Percentiles rank a stretch among this genome's conserved stretches.
Conservation (phyloP, 2,329 filamentous ascomycete species). For the Trichoderma pleuroti region DNA sequence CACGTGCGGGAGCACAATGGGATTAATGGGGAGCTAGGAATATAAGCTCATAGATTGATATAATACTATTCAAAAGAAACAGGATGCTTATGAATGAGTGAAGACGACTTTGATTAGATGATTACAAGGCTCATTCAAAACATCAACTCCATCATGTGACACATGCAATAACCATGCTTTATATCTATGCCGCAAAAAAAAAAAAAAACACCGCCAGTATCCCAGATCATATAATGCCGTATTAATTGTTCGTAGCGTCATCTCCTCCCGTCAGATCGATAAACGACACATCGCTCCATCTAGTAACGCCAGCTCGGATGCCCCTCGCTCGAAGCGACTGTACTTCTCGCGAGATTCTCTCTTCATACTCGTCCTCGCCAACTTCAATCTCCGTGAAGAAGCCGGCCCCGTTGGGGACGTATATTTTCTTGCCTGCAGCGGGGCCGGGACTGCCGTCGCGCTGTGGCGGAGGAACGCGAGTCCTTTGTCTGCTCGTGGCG, state of each 20-base stretch:
- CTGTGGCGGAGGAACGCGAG: background rate
- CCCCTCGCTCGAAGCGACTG: constrained; percentile 21
- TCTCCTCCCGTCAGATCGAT: constrained; percentile 32
- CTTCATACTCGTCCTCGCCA: constrained; percentile 28
- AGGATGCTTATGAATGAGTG: no score
- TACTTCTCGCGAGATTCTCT: constrained; percentile 24
- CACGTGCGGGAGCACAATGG: background rate
- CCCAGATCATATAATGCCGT: background rate
- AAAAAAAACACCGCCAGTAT: background rate
- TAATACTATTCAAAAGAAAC: background rate
- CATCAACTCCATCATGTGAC: background rate
- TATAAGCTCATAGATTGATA: background rate
- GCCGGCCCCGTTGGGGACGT: constrained; percentile 37
- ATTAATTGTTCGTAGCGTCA: background rate
- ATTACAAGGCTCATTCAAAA: background rate
- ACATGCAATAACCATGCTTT: background rate
- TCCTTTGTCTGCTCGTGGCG: background rate
- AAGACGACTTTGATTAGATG: background rate
- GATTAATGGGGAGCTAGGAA: background rate
- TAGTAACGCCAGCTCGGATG: constrained; percentile 21
- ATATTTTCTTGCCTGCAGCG: constrained; percentile 36
- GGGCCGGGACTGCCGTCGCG: constrained; percentile 20
- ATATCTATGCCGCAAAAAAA: background rate
- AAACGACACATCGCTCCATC: constrained; percentile 34
- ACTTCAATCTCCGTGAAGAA: constrained; percentile 38